These are phyloP conservation scores for Neurospora sp. DNA, from an alignment of 495 filamentous ascomycete genomes.

Conservation along the genomic window DNA sequence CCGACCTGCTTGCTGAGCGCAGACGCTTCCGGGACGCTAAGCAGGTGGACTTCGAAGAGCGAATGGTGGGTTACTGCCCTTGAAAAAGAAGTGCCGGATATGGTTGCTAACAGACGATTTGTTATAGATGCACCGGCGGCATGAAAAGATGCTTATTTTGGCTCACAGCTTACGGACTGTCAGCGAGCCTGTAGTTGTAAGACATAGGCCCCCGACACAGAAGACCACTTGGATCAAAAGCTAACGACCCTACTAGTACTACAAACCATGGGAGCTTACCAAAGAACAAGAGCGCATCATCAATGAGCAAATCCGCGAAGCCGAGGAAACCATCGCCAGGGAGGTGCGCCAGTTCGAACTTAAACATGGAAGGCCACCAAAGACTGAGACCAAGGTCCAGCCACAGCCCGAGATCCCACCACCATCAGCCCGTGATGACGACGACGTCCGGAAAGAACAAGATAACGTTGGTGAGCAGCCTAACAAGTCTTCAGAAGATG, in stretches of 20 bases:
- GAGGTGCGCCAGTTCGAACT: slow-evolving; percentile 34
- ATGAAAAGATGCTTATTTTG: slow-evolving; percentile 58
- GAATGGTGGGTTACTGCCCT: slow-evolving; percentile 49
- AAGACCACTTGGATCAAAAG: slow-evolving; percentile 4
- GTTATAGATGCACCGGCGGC: slow-evolving; percentile 67
- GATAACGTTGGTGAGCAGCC: slow-evolving; percentile 32
- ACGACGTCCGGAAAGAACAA: neutral
- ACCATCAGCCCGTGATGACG: neutral
- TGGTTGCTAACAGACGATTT: slow-evolving; percentile 4
- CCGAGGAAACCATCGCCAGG: slow-evolving; percentile 34
- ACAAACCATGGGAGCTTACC: slow-evolving; percentile 74
- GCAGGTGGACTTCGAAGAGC: slow-evolving; percentile 68
- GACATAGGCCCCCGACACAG: slow-evolving; percentile 10
- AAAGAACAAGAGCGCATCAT: slow-evolving; percentile 39
- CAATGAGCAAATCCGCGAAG: slow-evolving; percentile 35
- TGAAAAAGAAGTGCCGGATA: neutral
- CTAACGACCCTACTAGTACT: slow-evolving; percentile 52
- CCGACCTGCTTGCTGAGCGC: slow-evolving; percentile 51
- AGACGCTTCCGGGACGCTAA: slow-evolving; percentile 50
- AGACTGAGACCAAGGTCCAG: neutral
- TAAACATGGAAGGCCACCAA: neutral
- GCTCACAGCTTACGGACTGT: slow-evolving; percentile 70
- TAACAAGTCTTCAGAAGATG: slow-evolving; percentile 30
- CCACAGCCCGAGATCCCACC: neutral
- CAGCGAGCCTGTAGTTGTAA: slow-evolving; percentile 67